Evolutionary conservation across 371 early-diverging fungal genomes (phyloP).

Genomic region (Neoconidiobolus thromboides): DNA sequence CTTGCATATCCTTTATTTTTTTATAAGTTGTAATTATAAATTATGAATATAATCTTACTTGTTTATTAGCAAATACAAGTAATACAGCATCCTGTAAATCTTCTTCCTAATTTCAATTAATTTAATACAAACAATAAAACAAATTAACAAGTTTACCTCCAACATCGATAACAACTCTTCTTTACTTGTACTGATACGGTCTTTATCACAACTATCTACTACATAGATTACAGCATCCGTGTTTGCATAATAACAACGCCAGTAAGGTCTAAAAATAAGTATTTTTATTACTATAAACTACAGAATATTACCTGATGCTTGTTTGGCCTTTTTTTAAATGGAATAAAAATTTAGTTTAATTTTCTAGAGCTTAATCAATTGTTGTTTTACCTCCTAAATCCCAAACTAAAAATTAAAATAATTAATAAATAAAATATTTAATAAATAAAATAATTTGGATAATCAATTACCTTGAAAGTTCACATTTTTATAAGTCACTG

Average conservation of each 20-base stretch:
- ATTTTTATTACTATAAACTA: background rate
- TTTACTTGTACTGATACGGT: slow-evolving; percentile 66
- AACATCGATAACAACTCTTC: slow-evolving; percentile 80
- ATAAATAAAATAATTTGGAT: background rate
- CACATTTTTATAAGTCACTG: slow-evolving; percentile 91
- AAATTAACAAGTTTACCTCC: slow-evolving; percentile 14
- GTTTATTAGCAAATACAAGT: slow-evolving; percentile 92
- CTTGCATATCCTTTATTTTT: slow-evolving; percentile 51
- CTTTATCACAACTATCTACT: slow-evolving; percentile 84
- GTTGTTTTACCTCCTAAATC: slow-evolving; percentile 73
- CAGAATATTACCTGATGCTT: slow-evolving; percentile 10
- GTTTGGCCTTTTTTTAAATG: slow-evolving; percentile 2
- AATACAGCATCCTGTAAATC: slow-evolving; percentile 78
- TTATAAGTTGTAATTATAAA: background rate
- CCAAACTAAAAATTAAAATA: slow-evolving; percentile 35
- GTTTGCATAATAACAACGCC: slow-evolving; percentile 88
- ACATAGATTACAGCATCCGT: slow-evolving; percentile 95
- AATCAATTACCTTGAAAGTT: slow-evolving; percentile 54
- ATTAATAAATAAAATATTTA: background rate
- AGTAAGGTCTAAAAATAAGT: slow-evolving; percentile 34
- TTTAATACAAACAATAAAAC: background rate
- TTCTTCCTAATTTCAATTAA: slow-evolving; percentile 38
- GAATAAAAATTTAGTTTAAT: background rate
- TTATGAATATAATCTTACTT: slow-evolving; percentile 10
- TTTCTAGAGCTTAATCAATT: slow-evolving; percentile 11